Percentiles rank a stretch among this genome's conserved stretches.
Conservation (phyloP, 75 land plant species). For the Sequoiadendron giganteum region DNA sequence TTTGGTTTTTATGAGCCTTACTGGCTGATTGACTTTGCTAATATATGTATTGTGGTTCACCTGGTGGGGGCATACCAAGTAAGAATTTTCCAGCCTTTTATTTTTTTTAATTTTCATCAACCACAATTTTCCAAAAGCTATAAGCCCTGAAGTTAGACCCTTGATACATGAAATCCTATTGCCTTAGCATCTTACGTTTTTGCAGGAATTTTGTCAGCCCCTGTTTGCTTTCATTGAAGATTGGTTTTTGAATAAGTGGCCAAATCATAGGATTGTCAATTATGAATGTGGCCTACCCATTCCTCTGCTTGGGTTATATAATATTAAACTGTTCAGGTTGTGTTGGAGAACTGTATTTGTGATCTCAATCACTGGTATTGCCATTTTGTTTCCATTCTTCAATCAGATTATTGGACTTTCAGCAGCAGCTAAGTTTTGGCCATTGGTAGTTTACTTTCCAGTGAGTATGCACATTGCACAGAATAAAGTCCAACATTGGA, state of each 20-base stretch:
- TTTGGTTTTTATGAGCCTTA: conserved; percentile 25
- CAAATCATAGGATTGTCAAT: conserved; percentile 1
- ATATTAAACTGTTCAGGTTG: conserved; percentile 22
- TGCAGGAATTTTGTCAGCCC: conserved; percentile 30
- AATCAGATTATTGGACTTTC: conserved; percentile 33
- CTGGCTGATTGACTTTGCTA: conserved; percentile 29
- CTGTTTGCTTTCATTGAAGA: conserved; percentile 24
- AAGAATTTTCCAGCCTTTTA: neutral
- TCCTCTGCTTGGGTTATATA: neutral
- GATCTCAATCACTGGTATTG: conserved; percentile 21
- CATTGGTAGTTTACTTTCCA: conserved; percentile 72
- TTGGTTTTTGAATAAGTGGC: conserved; percentile 9
- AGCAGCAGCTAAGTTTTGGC: conserved; percentile 73
- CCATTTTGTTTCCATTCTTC: conserved; percentile 31
- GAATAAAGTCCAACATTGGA: conserved; percentile 46
- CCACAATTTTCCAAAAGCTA: neutral
- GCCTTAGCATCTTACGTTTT: neutral
- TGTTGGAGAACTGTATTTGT: conserved; percentile 33
- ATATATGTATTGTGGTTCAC: conserved; percentile 18
- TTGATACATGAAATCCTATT: neutral
- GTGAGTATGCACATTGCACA: conserved; percentile 67
- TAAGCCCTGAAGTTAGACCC: neutral
- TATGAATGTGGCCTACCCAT: neutral
- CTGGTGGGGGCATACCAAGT: conserved; percentile 32
- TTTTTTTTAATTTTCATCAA: neutral